A percentile compares a stretch with the other conserved stretches of the same genome.
Evolutionary conservation across 257 asterid species (phyloP).

Genomic region (Rhazya stricta): DNA sequence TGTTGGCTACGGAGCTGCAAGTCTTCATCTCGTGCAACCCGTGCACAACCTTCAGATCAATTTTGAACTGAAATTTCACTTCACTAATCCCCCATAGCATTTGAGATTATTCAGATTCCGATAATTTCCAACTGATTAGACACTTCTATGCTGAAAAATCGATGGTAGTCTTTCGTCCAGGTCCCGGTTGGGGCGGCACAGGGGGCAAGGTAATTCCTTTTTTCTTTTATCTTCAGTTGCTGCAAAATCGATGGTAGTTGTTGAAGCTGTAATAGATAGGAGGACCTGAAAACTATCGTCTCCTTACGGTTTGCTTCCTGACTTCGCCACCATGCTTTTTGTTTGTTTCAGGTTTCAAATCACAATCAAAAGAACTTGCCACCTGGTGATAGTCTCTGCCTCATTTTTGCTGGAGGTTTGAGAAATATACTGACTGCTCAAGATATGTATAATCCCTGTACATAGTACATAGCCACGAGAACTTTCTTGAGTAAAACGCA

Average conservation of each 20-base stretch:
- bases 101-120: slow-evolving; percentile 12
- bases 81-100: not conserved
- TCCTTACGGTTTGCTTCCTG: not conserved
- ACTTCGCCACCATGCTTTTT: not conserved
- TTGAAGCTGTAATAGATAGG: not conserved
- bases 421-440: slow-evolving; percentile 13
- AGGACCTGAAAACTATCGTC: not conserved
- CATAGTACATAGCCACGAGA: slow-evolving; percentile 8
- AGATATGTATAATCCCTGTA: slow-evolving; percentile 22
- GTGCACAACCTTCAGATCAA: slow-evolving; percentile 21
- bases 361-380: slow-evolving; percentile 15
- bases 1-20: slow-evolving; percentile 64
- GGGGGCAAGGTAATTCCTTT: slow-evolving; percentile 24
- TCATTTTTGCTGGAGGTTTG: slow-evolving; percentile 36
- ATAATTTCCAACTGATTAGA: slow-evolving; percentile 10
- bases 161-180: slow-evolving; percentile 5
- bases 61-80: slow-evolving; percentile 8
- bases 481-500: not conserved
- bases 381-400: slow-evolving; percentile 26
- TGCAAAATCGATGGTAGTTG: not conserved
- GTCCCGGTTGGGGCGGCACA: slow-evolving; percentile 12
- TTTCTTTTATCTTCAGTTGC: not conserved
- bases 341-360: slow-evolving; percentile 19
- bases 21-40: slow-evolving; percentile 36
- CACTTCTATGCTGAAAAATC: not conserved